Evolutionary conservation across 2,329 filamentous ascomycete genomes (phyloP), one percentile per base, ranked within the genome.

Genomic region (Aspergillus sergii): DNA sequence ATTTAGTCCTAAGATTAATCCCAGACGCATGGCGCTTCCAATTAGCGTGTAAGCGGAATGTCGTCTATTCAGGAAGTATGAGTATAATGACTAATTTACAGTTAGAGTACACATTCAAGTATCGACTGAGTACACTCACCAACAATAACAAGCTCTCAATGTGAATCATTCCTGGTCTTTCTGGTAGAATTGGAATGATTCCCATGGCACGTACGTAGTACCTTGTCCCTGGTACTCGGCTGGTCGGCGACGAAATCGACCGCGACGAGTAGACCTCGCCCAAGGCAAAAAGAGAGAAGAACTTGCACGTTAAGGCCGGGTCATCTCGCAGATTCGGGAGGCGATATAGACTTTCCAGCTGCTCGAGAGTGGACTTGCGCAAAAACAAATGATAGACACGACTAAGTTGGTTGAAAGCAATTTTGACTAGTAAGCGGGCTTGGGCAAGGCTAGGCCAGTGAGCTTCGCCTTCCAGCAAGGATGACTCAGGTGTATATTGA

Each of bases 201-300:
- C 67, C 71, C 58, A 81, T 74, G 0, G 80, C 74, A 8, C 71
- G 69, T 0, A 75, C 71, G 64, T 78, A 82, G 41, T 79, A 82
- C 0, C 69, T 68, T 14, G 75, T 76, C 0, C 80, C 80, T 1
- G 80, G 80, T 0, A 82, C 75, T 41, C 60, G 54, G 16, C 64
- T 61, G 11, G 63, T 62, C 3, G 62, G 30, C 1, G 64, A 65
- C 57, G 71, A 58, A 58, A 68, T 34, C 3, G 73, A 70, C 5
- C 73, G 68, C 19, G 73, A 74, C 0, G 78, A 79, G 60, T 80
- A 81, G 1, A 80, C 76, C 39, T 81, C 76, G 0, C 79, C 79
- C 4, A 81, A 61, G 0, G 78, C 76, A 69, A 82, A 80, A 2
- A 81, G 70, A 2, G 76, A 73, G 56, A 79, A 81, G 28, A 79